Base-by-base conservation (phyloP, 2,329 filamentous ascomycete species). In the Scleromitrula shiraiana region DNA sequence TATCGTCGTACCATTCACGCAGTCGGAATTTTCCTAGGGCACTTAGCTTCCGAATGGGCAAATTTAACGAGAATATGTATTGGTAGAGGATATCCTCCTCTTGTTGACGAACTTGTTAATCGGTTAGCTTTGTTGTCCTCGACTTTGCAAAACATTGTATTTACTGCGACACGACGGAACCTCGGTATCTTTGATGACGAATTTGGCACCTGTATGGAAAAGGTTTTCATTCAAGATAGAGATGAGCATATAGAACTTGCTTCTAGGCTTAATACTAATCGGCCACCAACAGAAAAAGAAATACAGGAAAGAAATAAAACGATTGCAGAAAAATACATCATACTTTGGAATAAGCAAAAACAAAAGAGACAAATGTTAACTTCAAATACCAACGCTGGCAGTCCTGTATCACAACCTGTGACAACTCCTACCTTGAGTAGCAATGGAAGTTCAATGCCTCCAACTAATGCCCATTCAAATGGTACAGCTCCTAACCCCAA, bases 61-160 rank as follows among this genome's bases (percentile, higher is more conserved):
- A 5, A 36, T 3, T 65, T 72, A 38, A 63, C 63, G 22, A 60
- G 46, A 4, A 62, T 65, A 19, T 69, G 71, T 53, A 56, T 52
- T 22, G 29, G 38, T 17, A 65, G 70, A 33, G 61, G 63, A 2
- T 76, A 71, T 54, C 80, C 80, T 3, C 74, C 79, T 5, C 63
- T 80, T n/a, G 70, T 77, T 27, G 68, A 71, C 45, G 80, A 84
- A 56, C 63, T 85, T 23, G 60, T 69, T 4, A 59, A 62, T n/a
- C 55, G 63, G 10, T 67, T 83, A 29, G 59, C 62, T 5, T 60
- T 82, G 10, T 60, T 59, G 7, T 83, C 80, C 0, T 59, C 65
- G 0, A 67, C 72, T 1, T 63, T 85, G 6, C 75, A 80, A 55
- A 63, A 61, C 1, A 72, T 79, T 23, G 63, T 79, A 3, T 83